phyloP scores from a whole-genome alignment of 1,139 yeast species.

The Pichia sp. region DNA sequence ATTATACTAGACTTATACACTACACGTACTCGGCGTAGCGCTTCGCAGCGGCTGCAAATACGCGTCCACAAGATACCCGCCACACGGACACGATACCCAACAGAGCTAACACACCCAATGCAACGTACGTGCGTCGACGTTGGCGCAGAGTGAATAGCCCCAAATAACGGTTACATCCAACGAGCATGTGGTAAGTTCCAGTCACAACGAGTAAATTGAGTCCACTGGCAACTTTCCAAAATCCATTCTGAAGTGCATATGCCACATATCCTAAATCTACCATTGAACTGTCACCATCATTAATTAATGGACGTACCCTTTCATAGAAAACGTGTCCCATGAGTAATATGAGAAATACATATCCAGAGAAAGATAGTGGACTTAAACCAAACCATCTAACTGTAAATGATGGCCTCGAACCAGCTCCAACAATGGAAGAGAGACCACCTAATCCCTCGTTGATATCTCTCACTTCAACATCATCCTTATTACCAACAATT shows the following conservation, averaged over 20 bases:
- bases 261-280: conserved; percentile 49
- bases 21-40: conserved; percentile 1
- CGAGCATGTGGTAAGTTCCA: conserved; percentile 34
- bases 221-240: conserved; percentile 3
- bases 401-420: conserved; percentile 41
- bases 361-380: conserved; percentile 58
- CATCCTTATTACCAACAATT: conserved; percentile 12
- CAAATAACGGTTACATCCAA: conserved; percentile 33
- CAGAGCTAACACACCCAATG: conserved; percentile 13
- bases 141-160: conserved; percentile 16
- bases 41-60: conserved; percentile 3
- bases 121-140: conserved; percentile 20
- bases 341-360: conserved; percentile 40
- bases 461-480: conserved; percentile 31
- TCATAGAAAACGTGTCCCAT: conserved; percentile 41
- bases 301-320: conserved; percentile 41
- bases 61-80: conserved; percentile 2
- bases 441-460: conserved; percentile 57
- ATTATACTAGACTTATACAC: no score
- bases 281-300: conserved; percentile 62
- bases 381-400: conserved; percentile 32
- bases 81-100: conserved; percentile 10
- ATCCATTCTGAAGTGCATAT: conserved; percentile 26
- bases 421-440: conserved; percentile 45
- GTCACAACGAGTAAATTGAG: conserved; percentile 19